These are phyloP conservation scores for Penicillium sp. DNA, from an alignment of 2,329 filamentous ascomycete species.

Conservation along the genomic window DNA sequence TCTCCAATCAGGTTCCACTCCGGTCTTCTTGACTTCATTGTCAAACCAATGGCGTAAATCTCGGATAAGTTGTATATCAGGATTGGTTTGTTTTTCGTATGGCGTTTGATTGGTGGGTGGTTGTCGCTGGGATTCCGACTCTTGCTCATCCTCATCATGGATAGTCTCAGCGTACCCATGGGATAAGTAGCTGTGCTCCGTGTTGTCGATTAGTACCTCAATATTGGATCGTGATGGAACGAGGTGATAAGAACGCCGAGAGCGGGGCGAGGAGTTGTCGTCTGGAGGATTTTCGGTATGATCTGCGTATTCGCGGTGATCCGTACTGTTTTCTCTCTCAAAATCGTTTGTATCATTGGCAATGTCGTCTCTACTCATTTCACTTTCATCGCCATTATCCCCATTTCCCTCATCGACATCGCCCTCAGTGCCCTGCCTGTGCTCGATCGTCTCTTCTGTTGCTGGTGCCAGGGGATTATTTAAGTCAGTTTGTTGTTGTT, in stretches of 20 bases:
- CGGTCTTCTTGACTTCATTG: conserved; percentile 4
- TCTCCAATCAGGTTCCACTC: conserved; percentile 1
- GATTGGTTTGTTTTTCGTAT: not conserved
- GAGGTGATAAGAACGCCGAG: not conserved
- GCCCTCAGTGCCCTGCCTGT: not conserved
- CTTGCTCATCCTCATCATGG: not conserved
- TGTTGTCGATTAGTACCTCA: not conserved
- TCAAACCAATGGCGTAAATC: conserved; percentile 6
- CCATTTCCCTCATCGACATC: not conserved
- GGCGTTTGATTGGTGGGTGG: not conserved
- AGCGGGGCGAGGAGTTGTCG: not conserved
- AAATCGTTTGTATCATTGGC: not conserved
- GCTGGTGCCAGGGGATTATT: not conserved
- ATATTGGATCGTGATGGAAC: not conserved
- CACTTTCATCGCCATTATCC: not conserved
- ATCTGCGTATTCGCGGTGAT: not conserved
- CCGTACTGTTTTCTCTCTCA: not conserved
- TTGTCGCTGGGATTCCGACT: not conserved
- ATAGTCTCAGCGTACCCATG: not conserved
- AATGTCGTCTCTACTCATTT: not conserved
- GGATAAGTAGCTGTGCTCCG: not conserved
- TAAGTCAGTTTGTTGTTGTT: not conserved
- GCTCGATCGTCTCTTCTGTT: not conserved
- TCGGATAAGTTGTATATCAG: not conserved
- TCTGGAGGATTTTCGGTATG: not conserved